Evolutionary conservation across 805 yeast species (phyloP).

Genomic region (Yamadazyma ubonensis): DNA sequence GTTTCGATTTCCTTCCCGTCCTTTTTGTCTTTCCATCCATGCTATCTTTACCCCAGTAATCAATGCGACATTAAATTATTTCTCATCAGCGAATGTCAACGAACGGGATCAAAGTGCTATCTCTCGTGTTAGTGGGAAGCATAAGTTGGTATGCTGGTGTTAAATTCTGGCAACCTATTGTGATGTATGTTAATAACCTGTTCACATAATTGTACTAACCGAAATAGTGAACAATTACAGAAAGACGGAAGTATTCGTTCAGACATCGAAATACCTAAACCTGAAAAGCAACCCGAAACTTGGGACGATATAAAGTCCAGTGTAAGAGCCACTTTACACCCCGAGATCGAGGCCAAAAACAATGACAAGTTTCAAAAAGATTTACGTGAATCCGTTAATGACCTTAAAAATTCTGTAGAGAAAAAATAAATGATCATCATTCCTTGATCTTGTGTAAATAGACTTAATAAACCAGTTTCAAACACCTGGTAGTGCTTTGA

Average conservation of each 20-base stretch:
- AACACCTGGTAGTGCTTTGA: no score
- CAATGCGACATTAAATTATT: conserved; percentile 3
- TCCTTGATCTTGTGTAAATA: background rate
- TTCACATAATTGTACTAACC: conserved; percentile 9
- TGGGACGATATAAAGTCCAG: conserved; percentile 38
- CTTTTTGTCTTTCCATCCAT: no score
- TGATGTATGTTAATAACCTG: conserved; percentile 47
- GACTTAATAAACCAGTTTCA: no score
- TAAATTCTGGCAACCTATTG: conserved; percentile 71
- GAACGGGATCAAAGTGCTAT: conserved; percentile 19
- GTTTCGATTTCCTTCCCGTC: no score
- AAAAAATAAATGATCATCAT: background rate
- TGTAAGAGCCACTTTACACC: conserved; percentile 32
- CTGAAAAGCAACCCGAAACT: conserved; percentile 31
- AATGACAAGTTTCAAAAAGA: conserved; percentile 9
- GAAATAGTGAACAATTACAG: conserved; percentile 53
- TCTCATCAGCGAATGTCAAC: conserved; percentile 7
- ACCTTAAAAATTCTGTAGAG: conserved; percentile 1
- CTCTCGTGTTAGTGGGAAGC: conserved; percentile 20
- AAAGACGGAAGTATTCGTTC: conserved; percentile 64
- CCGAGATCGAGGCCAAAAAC: conserved; percentile 18
- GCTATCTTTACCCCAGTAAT: no score
- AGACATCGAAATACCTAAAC: conserved; percentile 56
- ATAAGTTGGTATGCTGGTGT: conserved; percentile 50
- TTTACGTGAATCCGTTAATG: conserved; percentile 2